phyloP scores from a whole-genome alignment of 2,329 filamentous ascomycete genomes.

The Fonsecaea pedrosoi region DNA sequence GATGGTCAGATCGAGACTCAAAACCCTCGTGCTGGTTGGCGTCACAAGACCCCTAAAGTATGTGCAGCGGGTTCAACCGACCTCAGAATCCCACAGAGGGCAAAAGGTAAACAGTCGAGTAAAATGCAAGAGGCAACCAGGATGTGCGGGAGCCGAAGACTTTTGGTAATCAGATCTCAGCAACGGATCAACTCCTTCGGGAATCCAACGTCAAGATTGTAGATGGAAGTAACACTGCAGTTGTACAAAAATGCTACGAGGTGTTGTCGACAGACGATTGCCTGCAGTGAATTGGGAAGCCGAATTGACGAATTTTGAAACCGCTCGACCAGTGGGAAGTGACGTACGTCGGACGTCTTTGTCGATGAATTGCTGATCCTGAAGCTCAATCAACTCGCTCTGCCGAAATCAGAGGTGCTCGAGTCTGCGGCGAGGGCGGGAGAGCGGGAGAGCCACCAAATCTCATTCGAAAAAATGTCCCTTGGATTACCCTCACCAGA shows the following conservation, averaged over 20 bases:
- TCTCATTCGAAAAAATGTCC: neutral
- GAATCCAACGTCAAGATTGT: neutral
- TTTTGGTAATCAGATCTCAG: constrained; percentile 11
- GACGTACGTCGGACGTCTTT: constrained; percentile 31
- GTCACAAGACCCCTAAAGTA: neutral
- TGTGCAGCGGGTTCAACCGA: neutral
- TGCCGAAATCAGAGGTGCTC: neutral
- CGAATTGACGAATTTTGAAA: constrained; percentile 11
- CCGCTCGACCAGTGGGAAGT: constrained; percentile 22
- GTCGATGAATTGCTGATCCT: constrained; percentile 18
- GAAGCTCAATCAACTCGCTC: constrained; percentile 8
- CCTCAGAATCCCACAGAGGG: constrained; percentile 3
- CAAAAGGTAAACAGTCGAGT: constrained; percentile 3
- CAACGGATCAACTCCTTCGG: constrained; percentile 14
- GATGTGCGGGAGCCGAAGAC: neutral
- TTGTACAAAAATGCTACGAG: constrained; percentile 3
- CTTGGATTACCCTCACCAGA: neutral
- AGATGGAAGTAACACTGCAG: constrained; percentile 12
- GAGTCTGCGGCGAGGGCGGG: neutral
- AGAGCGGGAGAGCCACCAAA: neutral
- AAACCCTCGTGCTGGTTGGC: neutral
- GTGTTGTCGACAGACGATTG: constrained; percentile 7
- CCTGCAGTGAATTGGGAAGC: constrained; percentile 6
- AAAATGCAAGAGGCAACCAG: constrained; percentile 6
- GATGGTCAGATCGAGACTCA: neutral